Percentiles rank a stretch among this genome's conserved stretches.
phyloP scores from a whole-genome alignment of 192 early-diverging fungal genomes.

The Coemansia furcata region DNA sequence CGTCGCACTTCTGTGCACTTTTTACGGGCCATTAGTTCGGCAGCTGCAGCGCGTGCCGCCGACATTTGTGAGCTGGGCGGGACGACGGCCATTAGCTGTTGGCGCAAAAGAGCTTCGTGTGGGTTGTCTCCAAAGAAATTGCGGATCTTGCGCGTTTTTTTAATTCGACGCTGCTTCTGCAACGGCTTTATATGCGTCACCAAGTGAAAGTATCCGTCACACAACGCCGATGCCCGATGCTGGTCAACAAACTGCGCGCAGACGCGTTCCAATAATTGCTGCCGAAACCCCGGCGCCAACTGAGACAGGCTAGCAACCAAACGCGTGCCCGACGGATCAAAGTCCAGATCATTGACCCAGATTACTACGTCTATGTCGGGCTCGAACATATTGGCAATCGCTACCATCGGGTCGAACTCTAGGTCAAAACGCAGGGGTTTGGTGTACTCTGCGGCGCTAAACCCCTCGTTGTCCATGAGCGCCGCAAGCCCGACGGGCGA shows the following conservation, averaged over 20 bases:
- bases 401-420: conserved; percentile 42
- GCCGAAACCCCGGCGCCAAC: conserved; percentile 36
- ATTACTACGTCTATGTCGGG: conserved; percentile 53
- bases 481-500: conserved; percentile 42
- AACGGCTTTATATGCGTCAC: conserved; percentile 47
- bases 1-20: conserved; percentile 13
- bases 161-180: conserved; percentile 59
- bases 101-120: conserved; percentile 55
- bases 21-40: conserved; percentile 42
- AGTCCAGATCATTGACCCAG: conserved; percentile 54
- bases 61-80: conserved; percentile 46
- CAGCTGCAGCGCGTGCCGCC: conserved; percentile 36
- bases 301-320: conserved; percentile 25
- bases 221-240: conserved; percentile 14
- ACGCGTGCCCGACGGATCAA: conserved; percentile 12
- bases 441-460: conserved; percentile 25
- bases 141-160: conserved; percentile 63
- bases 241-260: conserved; percentile 44
- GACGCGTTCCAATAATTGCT: conserved; percentile 45
- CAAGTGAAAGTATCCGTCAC: conserved; percentile 59
- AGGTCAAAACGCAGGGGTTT: conserved; percentile 28
- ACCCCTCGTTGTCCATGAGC: conserved; percentile 17
- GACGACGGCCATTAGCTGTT: conserved; percentile 53
- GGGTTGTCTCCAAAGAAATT: conserved; percentile 70
- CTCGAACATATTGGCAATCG: conserved; percentile 36